Evolutionary conservation across 75 land plant species (phyloP).

Genomic region (Pinus taeda): DNA sequence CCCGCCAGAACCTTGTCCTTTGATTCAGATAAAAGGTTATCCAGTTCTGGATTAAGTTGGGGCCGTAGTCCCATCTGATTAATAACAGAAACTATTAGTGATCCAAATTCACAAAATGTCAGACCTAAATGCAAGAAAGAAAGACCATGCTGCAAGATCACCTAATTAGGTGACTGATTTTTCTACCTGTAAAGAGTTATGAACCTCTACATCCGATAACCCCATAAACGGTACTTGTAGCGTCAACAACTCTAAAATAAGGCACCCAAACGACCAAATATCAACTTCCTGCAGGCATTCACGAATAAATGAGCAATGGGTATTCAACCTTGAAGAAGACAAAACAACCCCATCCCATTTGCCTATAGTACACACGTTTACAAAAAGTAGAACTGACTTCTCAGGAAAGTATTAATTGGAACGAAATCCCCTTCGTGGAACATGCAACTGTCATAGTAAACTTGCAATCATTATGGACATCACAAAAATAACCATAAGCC

Average conservation of each 20-base stretch:
- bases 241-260: slow-evolving; percentile 75
- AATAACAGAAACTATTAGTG: background rate
- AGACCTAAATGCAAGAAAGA: background rate
- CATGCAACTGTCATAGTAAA: background rate
- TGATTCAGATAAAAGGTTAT: slow-evolving; percentile 18
- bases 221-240: slow-evolving; percentile 73
- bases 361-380: background rate
- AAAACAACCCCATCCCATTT: background rate
- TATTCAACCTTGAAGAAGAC: background rate
- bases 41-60: slow-evolving; percentile 43
- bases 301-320: background rate
- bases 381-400: background rate
- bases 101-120: background rate
- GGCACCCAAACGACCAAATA: slow-evolving; percentile 98
- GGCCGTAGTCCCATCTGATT: slow-evolving; percentile 69
- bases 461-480: background rate
- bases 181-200: slow-evolving; percentile 59
- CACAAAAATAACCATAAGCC: background rate
- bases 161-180: background rate
- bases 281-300: slow-evolving; percentile 78
- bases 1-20: slow-evolving; percentile 6
- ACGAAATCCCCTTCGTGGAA: background rate
- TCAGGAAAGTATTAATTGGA: background rate
- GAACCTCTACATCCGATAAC: slow-evolving; percentile 54
- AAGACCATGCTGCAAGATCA: background rate